Evolutionary conservation across 1,139 yeast genomes (phyloP).

Genomic region (Taphrina confusa): DNA sequence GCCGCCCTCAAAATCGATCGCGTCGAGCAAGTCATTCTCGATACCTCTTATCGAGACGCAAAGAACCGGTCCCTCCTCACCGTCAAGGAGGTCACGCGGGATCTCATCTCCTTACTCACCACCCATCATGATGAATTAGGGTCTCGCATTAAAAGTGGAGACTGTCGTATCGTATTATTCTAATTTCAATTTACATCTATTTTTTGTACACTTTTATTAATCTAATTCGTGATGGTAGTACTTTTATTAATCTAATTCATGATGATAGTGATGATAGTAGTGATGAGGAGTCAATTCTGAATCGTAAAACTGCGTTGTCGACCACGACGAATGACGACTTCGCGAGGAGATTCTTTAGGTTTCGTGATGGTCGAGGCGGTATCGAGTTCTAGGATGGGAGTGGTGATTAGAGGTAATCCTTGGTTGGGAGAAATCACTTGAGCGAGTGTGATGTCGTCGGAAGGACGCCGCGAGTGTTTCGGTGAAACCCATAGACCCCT

Average conservation of each 20-base stretch:
- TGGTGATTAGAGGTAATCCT: background rate
- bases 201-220: no score
- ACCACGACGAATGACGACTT: background rate
- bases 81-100: constrained; percentile 21
- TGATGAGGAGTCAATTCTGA: no score
- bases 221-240: no score
- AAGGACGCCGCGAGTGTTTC: constrained; percentile 1
- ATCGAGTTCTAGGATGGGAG: background rate
- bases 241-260: no score
- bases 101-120: background rate
- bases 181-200: no score
- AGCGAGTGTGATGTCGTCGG: background rate
- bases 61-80: constrained; percentile 18
- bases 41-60: constrained; percentile 19
- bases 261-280: no score
- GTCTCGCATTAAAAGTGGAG: background rate
- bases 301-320: constrained; percentile 9
- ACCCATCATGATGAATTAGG: background rate
- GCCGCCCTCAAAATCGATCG: constrained; percentile 16
- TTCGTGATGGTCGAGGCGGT: background rate
- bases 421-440: background rate
- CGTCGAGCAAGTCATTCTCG: constrained; percentile 25
- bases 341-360: background rate
- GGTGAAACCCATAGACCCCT: constrained; percentile 7
- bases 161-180: constrained; percentile 8